These are phyloP conservation scores for Hypericum perforatum DNA, from an alignment of 345 rosid species.

Conservation along the genomic window DNA sequence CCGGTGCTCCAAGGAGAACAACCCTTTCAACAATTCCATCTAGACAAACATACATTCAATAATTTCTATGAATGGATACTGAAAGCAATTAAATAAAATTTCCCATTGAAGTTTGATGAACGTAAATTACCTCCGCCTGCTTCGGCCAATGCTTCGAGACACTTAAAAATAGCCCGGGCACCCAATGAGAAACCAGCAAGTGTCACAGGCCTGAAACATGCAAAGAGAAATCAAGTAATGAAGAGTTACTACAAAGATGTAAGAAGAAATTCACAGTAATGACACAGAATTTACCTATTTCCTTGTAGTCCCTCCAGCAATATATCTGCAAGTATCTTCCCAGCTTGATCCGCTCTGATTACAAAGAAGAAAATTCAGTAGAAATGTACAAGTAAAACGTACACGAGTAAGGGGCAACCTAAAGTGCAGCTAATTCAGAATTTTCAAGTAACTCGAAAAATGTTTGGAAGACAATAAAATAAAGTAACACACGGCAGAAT, in stretches of 20 bases:
- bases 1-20: constrained; percentile 88
- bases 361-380: constrained; percentile 1
- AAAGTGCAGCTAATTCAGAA: too few relatives aligned
- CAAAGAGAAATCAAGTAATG: constrained; percentile 4
- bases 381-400: not conserved
- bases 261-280: not conserved
- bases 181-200: constrained; percentile 92
- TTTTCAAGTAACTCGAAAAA: too few relatives aligned
- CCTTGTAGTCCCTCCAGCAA: constrained; percentile 84
- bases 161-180: constrained; percentile 82
- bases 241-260: not conserved
- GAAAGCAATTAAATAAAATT: too few relatives aligned
- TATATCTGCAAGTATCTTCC: constrained; percentile 83
- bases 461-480: too few relatives aligned
- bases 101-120: not conserved
- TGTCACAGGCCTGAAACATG: constrained; percentile 68
- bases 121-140: constrained; percentile 53
- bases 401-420: not conserved
- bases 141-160: constrained; percentile 73
- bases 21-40: constrained; percentile 92
- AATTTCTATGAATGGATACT: too few relatives aligned
- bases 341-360: constrained; percentile 82
- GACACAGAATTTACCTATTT: constrained; percentile 46
- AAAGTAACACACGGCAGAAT: too few relatives aligned
- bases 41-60: constrained; percentile 5